Evolutionary conservation across 768 basidiomycete genomes (phyloP), one percentile per base, ranked within the genome.

Genomic region (Tulasnella sp.): DNA sequence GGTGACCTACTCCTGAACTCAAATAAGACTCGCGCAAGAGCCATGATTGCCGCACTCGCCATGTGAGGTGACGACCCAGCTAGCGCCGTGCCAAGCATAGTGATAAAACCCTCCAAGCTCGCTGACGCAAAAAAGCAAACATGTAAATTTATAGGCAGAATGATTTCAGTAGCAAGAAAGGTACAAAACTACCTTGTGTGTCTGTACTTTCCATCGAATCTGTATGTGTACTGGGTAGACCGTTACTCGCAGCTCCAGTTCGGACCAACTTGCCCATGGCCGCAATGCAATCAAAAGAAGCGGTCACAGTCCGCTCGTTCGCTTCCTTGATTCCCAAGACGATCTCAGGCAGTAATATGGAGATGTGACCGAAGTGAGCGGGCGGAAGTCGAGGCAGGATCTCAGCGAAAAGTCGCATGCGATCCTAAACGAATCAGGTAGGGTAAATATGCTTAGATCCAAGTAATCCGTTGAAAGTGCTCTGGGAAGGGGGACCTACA

Each of bases 41-140:
- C 90, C 4, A 93, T 97, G 54, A 98, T 83, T 1, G 91, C 90
- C 1, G 96, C 96, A 68, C 93, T 95, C 70, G 98, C 95, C 92
- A 96, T 98, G 69, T 99, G 96, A 0, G 95, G 93, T 10, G 83
- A 88, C 13, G 88, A 85, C 21, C 91, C 94, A 8, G 92, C 93
- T 49, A 98, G 73, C 60, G 96, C 96, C 65, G 92, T 94, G 38
- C 89, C 89, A 27, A 97, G 76, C 94, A 99, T 98, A 2, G 88
- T 99, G 75, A 98, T 77, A 69, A 88, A 98, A 69, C 98, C 96
- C 65, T 91, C 84, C 47, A 94, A 78, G 66, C 70, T 88, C 0
- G 92, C 94, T 54, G 72, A 54, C 81, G 88, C 80, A 58, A 10
- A 7, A 56, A 21, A 13, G 2, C 9, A 17, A 45, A 5, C 26